Conservation (phyloP, 169 alveolate genomes). For the Eimeria praecox region DNA sequence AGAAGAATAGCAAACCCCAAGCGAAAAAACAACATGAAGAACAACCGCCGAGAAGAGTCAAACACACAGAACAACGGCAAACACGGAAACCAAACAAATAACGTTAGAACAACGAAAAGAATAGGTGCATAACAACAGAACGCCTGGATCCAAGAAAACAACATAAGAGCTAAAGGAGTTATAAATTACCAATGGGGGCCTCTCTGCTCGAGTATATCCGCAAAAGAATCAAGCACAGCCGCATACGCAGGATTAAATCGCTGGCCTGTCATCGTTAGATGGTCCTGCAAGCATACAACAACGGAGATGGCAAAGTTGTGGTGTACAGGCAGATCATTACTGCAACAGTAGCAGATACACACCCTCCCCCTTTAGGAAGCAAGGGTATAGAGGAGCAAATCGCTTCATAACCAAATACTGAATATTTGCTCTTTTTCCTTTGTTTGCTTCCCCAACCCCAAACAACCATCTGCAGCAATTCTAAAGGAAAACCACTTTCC, state of each 20-base stretch:
- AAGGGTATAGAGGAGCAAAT: not conserved
- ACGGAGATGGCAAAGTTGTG: not conserved
- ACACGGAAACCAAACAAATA: not conserved
- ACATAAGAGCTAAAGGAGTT: not conserved
- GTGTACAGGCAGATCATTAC: not conserved
- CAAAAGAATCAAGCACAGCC: conserved; percentile 34
- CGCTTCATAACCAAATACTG: not conserved
- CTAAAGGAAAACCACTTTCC: no score
- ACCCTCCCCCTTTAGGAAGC: not conserved
- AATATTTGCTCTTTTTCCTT: not conserved
- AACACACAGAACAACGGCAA: no score
- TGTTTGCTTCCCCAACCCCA: not conserved
- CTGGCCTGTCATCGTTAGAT: conserved; percentile 76
- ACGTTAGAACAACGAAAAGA: not conserved
- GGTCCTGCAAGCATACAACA: conserved; percentile 33
- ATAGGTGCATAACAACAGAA: not conserved
- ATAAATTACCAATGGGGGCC: conserved; percentile 71
- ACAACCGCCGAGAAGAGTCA: no score
- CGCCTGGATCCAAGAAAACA: not conserved
- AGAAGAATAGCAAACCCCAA: no score
- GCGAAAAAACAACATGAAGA: no score
- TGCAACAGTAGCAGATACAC: not conserved
- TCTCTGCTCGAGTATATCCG: conserved; percentile 73
- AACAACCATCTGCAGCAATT: not conserved
- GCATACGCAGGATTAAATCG: conserved; percentile 82